A percentile compares a stretch with the other conserved stretches of the same genome.
Conservation (phyloP, 352 stramenopile genomes). For the Phytophthora vignae region DNA sequence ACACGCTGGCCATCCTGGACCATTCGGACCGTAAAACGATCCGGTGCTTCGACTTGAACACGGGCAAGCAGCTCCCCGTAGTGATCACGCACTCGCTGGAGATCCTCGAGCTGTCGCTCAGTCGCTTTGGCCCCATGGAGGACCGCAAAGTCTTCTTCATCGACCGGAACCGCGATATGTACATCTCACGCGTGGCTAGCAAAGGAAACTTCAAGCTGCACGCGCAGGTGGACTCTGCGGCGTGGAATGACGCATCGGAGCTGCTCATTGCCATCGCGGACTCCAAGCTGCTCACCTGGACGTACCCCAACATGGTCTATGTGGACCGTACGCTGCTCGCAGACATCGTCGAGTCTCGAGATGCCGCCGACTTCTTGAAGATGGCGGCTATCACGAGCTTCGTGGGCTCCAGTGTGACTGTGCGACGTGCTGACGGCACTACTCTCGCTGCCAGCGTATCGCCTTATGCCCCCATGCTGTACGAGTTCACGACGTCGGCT, state of each 20-base stretch:
- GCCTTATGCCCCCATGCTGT: conserved; percentile 86
- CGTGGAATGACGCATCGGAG: conserved; percentile 91
- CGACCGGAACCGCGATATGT: conserved; percentile 89
- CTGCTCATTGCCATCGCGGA: conserved; percentile 91
- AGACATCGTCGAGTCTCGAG: conserved; percentile 77
- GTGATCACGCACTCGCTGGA: conserved; percentile 75
- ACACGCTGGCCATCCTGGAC: conserved; percentile 91
- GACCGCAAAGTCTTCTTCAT: conserved; percentile 92
- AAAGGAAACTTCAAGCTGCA: conserved; percentile 88
- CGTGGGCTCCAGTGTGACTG: conserved; percentile 83
- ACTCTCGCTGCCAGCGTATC: conserved; percentile 82
- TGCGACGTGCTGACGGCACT: conserved; percentile 89
- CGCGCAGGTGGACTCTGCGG: conserved; percentile 90
- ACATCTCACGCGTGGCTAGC: conserved; percentile 65
- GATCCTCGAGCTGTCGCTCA: conserved; percentile 87
- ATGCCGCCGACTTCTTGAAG: conserved; percentile 87
- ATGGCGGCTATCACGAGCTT: conserved; percentile 90
- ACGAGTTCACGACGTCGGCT: conserved; percentile 79
- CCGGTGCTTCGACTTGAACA: conserved; percentile 90
- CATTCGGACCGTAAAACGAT: conserved; percentile 90
- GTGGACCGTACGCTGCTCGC: conserved; percentile 92
- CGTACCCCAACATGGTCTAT: conserved; percentile 92
- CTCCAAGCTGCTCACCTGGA: conserved; percentile 90
- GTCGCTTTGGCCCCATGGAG: conserved; percentile 70
- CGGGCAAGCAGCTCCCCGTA: conserved; percentile 77